Conservation (phyloP, 2,329 filamentous ascomycete genomes). For the Venturia oleaginea region DNA sequence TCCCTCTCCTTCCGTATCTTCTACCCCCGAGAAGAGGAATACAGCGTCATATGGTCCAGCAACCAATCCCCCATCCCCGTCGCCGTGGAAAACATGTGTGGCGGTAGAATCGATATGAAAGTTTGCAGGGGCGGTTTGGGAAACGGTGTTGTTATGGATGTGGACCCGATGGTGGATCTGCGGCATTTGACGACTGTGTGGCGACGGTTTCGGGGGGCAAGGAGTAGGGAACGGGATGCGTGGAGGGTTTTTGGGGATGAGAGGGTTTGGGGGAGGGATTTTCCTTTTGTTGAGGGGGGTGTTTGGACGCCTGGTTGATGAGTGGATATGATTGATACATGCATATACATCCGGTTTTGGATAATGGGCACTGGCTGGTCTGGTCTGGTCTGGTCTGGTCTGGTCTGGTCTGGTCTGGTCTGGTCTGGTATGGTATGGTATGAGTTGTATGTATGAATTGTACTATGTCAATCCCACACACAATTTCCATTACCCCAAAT, state of each 20-base stretch:
- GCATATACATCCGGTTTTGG: no score
- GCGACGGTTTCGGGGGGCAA: neutral
- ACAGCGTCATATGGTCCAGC: constrained; percentile 7
- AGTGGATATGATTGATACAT: neutral
- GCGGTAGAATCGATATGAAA: constrained; percentile 2
- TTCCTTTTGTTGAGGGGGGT: neutral
- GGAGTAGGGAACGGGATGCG: neutral
- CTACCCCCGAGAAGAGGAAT: neutral
- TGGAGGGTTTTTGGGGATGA: constrained; percentile 9
- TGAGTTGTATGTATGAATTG: no score
- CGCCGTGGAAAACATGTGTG: neutral
- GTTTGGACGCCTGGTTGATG: neutral
- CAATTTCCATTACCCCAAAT: no score
- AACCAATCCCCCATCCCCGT: neutral
- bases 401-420: no score
- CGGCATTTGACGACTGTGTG: neutral
- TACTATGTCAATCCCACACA: no score
- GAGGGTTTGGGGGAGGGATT: neutral
- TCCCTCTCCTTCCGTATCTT: constrained; percentile 8
- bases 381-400: no score
- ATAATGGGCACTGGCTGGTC: no score
- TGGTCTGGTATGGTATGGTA: no score
- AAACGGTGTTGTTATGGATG: constrained; percentile 4
- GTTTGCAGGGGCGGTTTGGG: neutral
- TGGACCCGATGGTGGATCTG: neutral